Conservation (phyloP, 192 early-diverging fungal genomes). For the Powellomyces hirtus region DNA sequence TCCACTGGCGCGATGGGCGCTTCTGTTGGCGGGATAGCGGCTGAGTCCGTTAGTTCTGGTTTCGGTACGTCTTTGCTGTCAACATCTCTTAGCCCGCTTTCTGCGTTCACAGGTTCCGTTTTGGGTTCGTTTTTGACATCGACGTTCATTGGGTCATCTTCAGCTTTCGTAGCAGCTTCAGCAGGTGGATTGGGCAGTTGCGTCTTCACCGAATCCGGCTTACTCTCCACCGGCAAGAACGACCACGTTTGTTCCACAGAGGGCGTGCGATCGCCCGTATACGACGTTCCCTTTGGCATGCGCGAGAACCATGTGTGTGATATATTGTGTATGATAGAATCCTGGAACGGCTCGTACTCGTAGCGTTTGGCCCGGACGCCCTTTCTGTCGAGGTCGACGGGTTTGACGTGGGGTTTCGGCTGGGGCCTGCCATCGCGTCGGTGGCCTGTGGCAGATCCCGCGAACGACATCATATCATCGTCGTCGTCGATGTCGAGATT, state of each 20-base stretch:
- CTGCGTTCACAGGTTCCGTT: background rate
- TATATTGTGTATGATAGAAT: constrained; percentile 63
- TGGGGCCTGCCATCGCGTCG: constrained; percentile 29
- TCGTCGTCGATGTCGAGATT: constrained; percentile 33
- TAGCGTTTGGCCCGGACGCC: constrained; percentile 53
- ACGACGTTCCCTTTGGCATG: background rate
- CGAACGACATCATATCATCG: background rate
- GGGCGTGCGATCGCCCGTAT: background rate
- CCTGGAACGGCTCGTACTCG: constrained; percentile 62
- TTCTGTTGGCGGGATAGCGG: background rate
- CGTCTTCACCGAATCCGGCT: background rate
- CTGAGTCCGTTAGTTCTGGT: background rate
- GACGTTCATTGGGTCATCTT: background rate
- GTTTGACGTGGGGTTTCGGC: constrained; percentile 46
- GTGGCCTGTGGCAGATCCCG: no score
- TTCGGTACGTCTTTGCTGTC: background rate
- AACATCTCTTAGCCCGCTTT: no score
- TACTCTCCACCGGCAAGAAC: background rate
- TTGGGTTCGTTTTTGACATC: no score
- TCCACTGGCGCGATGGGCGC: background rate
- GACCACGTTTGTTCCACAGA: background rate
- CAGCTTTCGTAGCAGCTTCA: background rate
- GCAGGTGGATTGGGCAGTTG: background rate
- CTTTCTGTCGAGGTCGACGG: constrained; percentile 52
- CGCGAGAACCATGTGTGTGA: constrained; percentile 24